Evolutionary conservation across 768 basidiomycete genomes (phyloP).

Genomic region (Lactarius quietus): DNA sequence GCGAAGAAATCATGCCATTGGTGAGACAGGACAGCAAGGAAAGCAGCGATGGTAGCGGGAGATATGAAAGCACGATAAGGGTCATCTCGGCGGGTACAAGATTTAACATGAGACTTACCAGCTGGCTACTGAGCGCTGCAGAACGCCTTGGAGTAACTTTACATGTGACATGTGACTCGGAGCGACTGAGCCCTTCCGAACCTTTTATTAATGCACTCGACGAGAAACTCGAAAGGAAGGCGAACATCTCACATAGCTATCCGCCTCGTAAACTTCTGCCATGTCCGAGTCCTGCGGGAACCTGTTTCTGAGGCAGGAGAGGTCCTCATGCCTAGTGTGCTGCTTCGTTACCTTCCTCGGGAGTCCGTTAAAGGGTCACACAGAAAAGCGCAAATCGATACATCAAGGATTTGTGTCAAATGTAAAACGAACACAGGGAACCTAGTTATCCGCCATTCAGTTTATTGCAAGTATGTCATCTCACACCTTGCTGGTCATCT

Average conservation of each 20-base stretch:
- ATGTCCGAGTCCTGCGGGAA: conserved; percentile 51
- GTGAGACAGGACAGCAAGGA: conserved; percentile 39
- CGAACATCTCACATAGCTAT: neutral
- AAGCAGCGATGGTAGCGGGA: conserved; percentile 45
- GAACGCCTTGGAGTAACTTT: too few relatives aligned
- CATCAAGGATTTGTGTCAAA: conserved; percentile 63
- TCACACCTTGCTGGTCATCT: conserved; percentile 6
- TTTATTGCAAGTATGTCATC: conserved; percentile 72
- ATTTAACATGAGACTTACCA: conserved; percentile 36
- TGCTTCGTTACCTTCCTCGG: neutral
- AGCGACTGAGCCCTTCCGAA: neutral
- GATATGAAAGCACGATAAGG: conserved; percentile 46
- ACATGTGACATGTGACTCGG: too few relatives aligned
- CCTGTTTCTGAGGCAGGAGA: conserved; percentile 54
- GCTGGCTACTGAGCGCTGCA: too few relatives aligned
- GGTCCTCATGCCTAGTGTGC: conserved; percentile 63
- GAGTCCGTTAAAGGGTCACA: neutral
- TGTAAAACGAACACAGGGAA: conserved; percentile 66
- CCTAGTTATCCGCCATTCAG: conserved; percentile 71
- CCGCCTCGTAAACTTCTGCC: neutral
- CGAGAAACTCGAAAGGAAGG: neutral
- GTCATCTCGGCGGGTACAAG: conserved; percentile 56
- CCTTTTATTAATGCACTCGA: neutral
- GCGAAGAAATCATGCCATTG: conserved; percentile 46
- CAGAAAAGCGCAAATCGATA: conserved; percentile 66